A percentile compares a stretch with the other conserved stretches of the same genome.
These are phyloP conservation scores for Piromyces sp. DNA, from an alignment of 192 early-diverging fungal species.

Conservation along the genomic window DNA sequence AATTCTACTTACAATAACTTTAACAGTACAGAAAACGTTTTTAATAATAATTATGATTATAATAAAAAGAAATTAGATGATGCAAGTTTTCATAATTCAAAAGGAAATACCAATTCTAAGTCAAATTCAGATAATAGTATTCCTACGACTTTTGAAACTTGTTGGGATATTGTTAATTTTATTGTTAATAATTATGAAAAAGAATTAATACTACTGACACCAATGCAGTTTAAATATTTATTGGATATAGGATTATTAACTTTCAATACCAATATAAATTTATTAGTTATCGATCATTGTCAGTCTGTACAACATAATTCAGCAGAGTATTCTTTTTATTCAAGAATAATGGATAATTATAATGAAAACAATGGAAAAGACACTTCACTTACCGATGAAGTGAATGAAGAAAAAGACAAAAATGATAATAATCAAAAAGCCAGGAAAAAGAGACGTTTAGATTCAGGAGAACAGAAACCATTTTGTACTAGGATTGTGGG, in stretches of 20 bases:
- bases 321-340: not conserved
- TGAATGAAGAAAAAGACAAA: not conserved
- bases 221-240: not conserved
- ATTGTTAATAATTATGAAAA: not conserved
- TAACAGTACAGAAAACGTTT: not conserved
- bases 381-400: not conserved
- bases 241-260: not conserved
- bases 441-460: not conserved
- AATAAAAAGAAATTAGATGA: not conserved
- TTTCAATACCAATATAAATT: not conserved
- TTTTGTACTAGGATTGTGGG: not conserved
- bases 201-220: not conserved
- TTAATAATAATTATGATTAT: not conserved
- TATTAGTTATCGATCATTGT: not conserved
- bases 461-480: not conserved
- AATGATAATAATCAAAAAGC: not conserved
- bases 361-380: not conserved
- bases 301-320: not conserved
- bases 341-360: not conserved
- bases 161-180: not conserved
- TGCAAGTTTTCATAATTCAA: not conserved
- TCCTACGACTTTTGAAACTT: not conserved
- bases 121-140: not conserved
- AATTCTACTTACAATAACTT: not conserved
- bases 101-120: not conserved